phyloP scores from a whole-genome alignment of 331 rosid species.

The Rhamnella rubrinervis region DNA sequence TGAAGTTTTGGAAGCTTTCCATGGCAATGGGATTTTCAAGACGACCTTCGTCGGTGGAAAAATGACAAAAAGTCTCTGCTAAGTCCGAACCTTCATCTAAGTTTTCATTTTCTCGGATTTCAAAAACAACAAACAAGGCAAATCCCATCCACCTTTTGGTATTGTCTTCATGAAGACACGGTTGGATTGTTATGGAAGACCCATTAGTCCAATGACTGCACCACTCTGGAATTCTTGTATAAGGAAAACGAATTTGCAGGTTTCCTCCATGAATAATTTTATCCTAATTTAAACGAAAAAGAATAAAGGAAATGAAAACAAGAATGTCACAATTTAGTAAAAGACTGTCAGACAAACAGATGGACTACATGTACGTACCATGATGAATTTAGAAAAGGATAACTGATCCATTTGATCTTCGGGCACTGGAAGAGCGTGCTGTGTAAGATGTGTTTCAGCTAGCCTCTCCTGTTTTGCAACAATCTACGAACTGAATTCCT shows the following conservation, averaged over 20 bases:
- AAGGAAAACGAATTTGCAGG: neutral
- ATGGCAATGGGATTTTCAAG: neutral
- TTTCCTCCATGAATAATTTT: neutral
- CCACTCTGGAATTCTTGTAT: neutral
- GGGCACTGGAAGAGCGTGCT: neutral
- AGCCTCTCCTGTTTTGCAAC: neutral
- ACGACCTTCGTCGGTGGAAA: neutral
- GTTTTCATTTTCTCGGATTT: neutral
- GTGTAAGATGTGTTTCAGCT: neutral
- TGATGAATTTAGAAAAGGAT: neutral
- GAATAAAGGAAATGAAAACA: neutral
- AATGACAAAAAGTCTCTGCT: neutral
- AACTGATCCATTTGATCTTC: neutral
- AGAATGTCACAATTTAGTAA: neutral
- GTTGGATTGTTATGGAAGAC: slow-evolving; percentile 4
- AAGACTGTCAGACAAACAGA: neutral
- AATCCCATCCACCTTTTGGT: slow-evolving; percentile 16
- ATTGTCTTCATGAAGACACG: neutral
- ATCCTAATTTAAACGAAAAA: slow-evolving; percentile 12
- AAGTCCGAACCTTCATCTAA: neutral
- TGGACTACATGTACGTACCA: neutral
- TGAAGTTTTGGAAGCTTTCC: neutral
- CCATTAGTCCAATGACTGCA: slow-evolving; percentile 14
- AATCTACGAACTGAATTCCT: slow-evolving; percentile 10
- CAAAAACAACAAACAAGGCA: slow-evolving; percentile 13